Conservation (phyloP, 345 rosid species). For the Lepidium sativum region DNA sequence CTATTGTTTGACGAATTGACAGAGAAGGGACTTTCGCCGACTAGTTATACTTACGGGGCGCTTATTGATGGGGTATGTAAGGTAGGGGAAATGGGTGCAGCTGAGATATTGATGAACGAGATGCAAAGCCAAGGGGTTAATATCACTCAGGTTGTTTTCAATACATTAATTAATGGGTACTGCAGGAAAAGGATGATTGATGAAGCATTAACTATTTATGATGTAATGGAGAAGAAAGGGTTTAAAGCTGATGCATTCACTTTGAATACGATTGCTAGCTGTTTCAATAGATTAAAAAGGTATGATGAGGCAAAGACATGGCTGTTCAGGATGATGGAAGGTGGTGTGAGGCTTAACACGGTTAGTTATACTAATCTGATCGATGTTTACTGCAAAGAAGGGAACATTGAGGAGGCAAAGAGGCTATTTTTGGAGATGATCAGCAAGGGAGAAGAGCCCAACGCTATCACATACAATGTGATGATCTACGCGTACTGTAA, state of each 20-base stretch:
- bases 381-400: conserved; percentile 70
- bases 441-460: conserved; percentile 44
- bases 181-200: conserved; percentile 60
- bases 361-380: conserved; percentile 65
- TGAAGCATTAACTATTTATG: conserved; percentile 44
- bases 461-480: conserved; percentile 50
- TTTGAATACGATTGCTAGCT: conserved; percentile 55
- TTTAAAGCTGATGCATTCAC: conserved; percentile 50
- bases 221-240: conserved; percentile 69
- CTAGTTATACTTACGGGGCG: conserved; percentile 58
- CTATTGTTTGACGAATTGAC: conserved; percentile 66
- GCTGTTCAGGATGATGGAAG: conserved; percentile 51
- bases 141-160: conserved; percentile 48
- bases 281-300: conserved; percentile 44
- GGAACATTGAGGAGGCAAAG: conserved; percentile 67
- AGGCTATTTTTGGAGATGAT: conserved; percentile 57
- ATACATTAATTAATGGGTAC: conserved; percentile 64
- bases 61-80: conserved; percentile 74
- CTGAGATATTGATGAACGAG: conserved; percentile 51
- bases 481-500: conserved; percentile 58
- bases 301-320: conserved; percentile 61
- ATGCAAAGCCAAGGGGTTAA: conserved; percentile 58
- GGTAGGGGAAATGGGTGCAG: conserved; percentile 70
- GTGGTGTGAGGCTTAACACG: conserved; percentile 38
- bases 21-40: conserved; percentile 56